Conservation (phyloP, 441 rosid genomes). For the Jatropha multifida region DNA sequence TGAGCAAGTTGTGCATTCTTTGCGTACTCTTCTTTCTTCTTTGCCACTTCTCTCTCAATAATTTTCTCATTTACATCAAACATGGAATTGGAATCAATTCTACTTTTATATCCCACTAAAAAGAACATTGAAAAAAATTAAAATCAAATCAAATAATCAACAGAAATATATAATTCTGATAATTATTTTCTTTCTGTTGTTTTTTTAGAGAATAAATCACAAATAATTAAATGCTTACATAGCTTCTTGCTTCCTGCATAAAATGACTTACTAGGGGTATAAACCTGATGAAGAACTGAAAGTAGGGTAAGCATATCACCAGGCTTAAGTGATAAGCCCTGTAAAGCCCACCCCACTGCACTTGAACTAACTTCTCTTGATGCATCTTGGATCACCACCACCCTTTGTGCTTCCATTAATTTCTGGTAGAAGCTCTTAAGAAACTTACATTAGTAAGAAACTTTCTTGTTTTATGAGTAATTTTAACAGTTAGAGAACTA, state of each 20-base stretch:
- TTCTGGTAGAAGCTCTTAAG: neutral
- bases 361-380: conserved; percentile 31
- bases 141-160: neutral
- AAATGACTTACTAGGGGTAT: conserved; percentile 24
- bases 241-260: conserved; percentile 21
- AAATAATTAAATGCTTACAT: conserved; percentile 18
- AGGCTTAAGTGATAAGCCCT: conserved; percentile 37
- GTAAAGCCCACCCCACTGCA: conserved; percentile 40
- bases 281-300: conserved; percentile 36
- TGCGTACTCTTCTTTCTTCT: conserved; percentile 35
- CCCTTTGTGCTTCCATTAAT: conserved; percentile 34
- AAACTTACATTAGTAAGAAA: neutral
- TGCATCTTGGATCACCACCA: conserved; percentile 51
- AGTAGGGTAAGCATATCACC: conserved; percentile 44
- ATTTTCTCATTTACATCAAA: conserved; percentile 29
- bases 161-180: neutral
- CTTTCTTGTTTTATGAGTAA: neutral
- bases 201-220: neutral
- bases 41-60: conserved; percentile 24
- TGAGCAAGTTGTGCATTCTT: conserved; percentile 32
- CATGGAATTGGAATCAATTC: conserved; percentile 30
- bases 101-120: conserved; percentile 40
- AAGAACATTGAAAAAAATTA: neutral
- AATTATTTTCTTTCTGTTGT: neutral
- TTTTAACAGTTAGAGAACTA: neutral